Evolutionary conservation across 2,329 filamentous ascomycete species (phyloP).

Genomic region (Camillea tinctor): DNA sequence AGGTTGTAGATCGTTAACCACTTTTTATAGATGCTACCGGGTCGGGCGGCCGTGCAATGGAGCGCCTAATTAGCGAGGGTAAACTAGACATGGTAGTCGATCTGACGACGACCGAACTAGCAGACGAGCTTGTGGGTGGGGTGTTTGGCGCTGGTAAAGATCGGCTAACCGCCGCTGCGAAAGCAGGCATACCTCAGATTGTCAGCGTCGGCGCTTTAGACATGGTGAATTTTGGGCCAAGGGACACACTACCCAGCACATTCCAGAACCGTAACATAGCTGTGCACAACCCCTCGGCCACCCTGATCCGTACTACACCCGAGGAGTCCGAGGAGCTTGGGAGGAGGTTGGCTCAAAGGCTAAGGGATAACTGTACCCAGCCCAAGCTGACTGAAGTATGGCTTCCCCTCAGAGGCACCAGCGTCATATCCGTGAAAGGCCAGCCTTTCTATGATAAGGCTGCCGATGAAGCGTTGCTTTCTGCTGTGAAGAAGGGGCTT

Average conservation of each 20-base stretch:
- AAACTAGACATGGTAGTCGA: slow-evolving; percentile 66
- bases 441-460: slow-evolving; percentile 50
- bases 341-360: slow-evolving; percentile 52
- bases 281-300: slow-evolving; percentile 66
- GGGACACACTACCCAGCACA: slow-evolving; percentile 43
- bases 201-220: slow-evolving; percentile 54
- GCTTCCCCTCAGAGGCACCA: slow-evolving; percentile 60
- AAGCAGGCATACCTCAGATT: slow-evolving; percentile 54
- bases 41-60: slow-evolving; percentile 67
- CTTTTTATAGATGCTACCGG: slow-evolving; percentile 55
- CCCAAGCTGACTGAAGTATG: slow-evolving; percentile 51
- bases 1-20: neutral
- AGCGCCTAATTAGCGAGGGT: slow-evolving; percentile 56
- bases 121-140: slow-evolving; percentile 62
- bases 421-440: slow-evolving; percentile 54
- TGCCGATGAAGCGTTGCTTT: slow-evolving; percentile 51
- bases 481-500: slow-evolving; percentile 49
- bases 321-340: slow-evolving; percentile 58
- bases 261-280: slow-evolving; percentile 53
- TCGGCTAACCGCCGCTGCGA: slow-evolving; percentile 57
- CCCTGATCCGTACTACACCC: slow-evolving; percentile 62
- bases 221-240: slow-evolving; percentile 36
- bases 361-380: slow-evolving; percentile 40
- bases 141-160: slow-evolving; percentile 58
- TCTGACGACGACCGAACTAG: slow-evolving; percentile 69